phyloP scores from a whole-genome alignment of 176 grass and related monocot genomes.

The Oropetium thomaeum region DNA sequence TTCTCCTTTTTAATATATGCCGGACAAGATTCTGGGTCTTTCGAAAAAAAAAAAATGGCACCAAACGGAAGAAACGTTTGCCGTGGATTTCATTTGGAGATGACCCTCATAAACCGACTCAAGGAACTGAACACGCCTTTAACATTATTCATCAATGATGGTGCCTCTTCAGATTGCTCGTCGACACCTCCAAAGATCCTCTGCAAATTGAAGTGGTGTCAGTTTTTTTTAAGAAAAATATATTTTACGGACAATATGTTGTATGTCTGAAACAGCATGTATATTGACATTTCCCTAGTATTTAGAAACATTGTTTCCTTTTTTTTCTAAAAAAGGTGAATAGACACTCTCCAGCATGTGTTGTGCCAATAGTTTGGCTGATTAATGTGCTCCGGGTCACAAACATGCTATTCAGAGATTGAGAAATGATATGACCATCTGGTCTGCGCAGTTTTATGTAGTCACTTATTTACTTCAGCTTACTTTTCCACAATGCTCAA shows the following conservation, averaged over 20 bases:
- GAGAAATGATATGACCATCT: background rate
- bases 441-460: background rate
- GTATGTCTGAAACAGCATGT: background rate
- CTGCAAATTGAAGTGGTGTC: slow-evolving; percentile 27
- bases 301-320: background rate
- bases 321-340: background rate
- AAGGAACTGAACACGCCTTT: slow-evolving; percentile 68
- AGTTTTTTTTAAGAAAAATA: background rate
- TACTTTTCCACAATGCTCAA: background rate
- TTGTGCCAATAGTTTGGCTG: background rate
- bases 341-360: background rate
- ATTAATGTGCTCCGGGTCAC: background rate
- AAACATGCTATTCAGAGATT: background rate
- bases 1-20: too few species aligned
- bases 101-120: slow-evolving; percentile 73
- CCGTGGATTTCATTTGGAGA: slow-evolving; percentile 56
- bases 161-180: slow-evolving; percentile 55
- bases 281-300: background rate
- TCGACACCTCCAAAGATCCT: slow-evolving; percentile 64
- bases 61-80: background rate
- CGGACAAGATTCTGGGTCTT: too few species aligned
- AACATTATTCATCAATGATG: slow-evolving; percentile 73
- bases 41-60: too few species aligned
- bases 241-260: background rate
- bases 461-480: background rate